Conservation (phyloP, 2,329 filamentous ascomycete species). For the Dothiorella sarmentorum region DNA sequence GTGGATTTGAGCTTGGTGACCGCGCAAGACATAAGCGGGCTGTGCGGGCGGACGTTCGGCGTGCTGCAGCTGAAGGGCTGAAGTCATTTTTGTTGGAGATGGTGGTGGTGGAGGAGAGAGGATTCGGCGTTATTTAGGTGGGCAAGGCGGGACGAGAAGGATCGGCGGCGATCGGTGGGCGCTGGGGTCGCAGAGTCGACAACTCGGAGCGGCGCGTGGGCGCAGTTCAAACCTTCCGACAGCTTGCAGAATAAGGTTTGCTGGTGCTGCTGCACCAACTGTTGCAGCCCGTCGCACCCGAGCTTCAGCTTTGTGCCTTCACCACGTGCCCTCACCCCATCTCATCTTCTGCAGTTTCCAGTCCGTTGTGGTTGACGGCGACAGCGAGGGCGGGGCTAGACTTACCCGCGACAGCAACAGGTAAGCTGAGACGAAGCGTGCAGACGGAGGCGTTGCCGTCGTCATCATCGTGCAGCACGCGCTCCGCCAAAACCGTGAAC, state of each 20-base stretch:
- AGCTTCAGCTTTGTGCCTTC: too few relatives aligned
- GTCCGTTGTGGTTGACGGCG: too few relatives aligned
- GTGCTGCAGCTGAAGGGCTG: neutral
- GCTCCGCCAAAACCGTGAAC: neutral
- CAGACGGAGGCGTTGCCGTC: neutral
- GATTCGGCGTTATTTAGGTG: neutral
- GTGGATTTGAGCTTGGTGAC: constrained; percentile 79
- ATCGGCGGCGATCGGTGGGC: constrained; percentile 7
- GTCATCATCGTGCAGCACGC: neutral
- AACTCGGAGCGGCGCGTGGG: constrained; percentile 7
- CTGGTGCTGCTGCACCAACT: too few relatives aligned
- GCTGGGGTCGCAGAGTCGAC: neutral
- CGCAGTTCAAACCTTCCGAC: neutral
- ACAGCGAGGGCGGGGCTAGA: neutral
- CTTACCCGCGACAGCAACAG: neutral
- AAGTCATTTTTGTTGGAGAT: neutral
- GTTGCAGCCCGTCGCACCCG: neutral
- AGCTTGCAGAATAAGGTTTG: too few relatives aligned
- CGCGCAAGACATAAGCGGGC: constrained; percentile 72
- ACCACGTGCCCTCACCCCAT: too few relatives aligned
- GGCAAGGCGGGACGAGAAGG: constrained; percentile 5
- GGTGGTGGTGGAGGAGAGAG: neutral
- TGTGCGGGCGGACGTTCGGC: constrained; percentile 47
- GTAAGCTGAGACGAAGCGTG: constrained; percentile 1
- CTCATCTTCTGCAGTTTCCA: too few relatives aligned